Evolutionary conservation across 768 basidiomycete species (phyloP), one percentile per base, ranked within the genome.

Genomic region (Rubroboletus satanas): DNA sequence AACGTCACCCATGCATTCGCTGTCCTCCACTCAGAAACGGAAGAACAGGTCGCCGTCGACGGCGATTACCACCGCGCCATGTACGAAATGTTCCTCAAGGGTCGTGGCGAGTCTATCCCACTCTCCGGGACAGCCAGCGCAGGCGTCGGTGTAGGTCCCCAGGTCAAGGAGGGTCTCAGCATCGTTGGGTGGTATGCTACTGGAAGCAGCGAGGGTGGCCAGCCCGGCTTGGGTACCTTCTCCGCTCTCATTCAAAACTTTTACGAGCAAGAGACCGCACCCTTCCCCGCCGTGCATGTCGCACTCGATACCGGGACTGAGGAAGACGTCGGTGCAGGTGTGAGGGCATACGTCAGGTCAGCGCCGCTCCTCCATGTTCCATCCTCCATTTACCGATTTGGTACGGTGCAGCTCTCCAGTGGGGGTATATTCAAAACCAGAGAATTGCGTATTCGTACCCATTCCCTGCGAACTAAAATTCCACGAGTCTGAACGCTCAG

Each of bases 231-330:
- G 53, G 95, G 95, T 74, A 92, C 91, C 7, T 95, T 93, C 75
- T 95, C 95, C 28, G 93, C 96, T 11, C 82, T 98, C 62, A 95
- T 98, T 67, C 96, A 98, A 79, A 93, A 95, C 73, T 97, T 97
- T 76, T 98, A 97, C 73, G 84, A 90, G 38, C 86, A 90, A 79
- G 93, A 98, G 73, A 93, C 92, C 6, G 78, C 83, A 0, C 90
- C 93, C 3, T 84, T 88, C 69, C 91, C 87, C 32, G 93, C 96
- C 4, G 83, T 98, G 45, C 94, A 98, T 70, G 78, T 98, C 51
- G 87, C 93, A 5, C 76, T 98, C 36, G 91, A 96, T 73, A 95
- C 94, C 9, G 88, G 90, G 18, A 77, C 85, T 4, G 84, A 86
- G 57, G 79, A 74, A 46, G 79, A 79, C 11, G 70, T 78, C 54